Evolutionary conservation across 2,329 filamentous ascomycete genomes (phyloP).

Genomic region (Lojkania enalia): DNA sequence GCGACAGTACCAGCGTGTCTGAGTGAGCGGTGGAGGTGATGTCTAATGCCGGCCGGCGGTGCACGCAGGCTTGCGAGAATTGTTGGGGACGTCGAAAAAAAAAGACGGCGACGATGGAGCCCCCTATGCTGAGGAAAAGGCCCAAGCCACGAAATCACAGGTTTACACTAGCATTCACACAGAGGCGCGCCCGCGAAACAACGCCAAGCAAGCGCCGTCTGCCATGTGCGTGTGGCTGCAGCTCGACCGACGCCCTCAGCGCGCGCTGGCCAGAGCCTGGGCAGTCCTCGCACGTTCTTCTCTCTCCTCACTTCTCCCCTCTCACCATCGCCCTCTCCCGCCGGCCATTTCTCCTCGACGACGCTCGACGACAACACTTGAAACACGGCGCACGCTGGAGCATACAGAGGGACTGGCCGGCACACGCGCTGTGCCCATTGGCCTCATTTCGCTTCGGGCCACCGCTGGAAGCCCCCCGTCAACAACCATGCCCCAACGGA

Average conservation of each 20-base stretch:
- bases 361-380: too few species aligned
- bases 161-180: conserved; percentile 11
- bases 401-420: not conserved
- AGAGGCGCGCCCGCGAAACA: conserved; percentile 17
- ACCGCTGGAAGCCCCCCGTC: conserved; percentile 3
- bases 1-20: not conserved
- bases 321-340: not conserved
- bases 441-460: conserved; percentile 13
- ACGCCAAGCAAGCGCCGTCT: not conserved
- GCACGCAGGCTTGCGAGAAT: not conserved
- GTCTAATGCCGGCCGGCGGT: not conserved
- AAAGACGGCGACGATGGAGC: conserved; percentile 2
- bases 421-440: conserved; percentile 1
- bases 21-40: not conserved
- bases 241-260: not conserved
- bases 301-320: not conserved
- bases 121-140: conserved; percentile 16
- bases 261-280: not conserved
- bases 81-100: not conserved
- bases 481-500: conserved; percentile 1
- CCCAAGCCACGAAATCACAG: conserved; percentile 19
- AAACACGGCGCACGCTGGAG: not conserved
- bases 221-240: conserved; percentile 1
- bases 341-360: too few species aligned
- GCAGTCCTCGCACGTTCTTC: not conserved